Conservation (phyloP, 1,284 basidiomycete species). For the Microbotryomycetes sp. region DNA sequence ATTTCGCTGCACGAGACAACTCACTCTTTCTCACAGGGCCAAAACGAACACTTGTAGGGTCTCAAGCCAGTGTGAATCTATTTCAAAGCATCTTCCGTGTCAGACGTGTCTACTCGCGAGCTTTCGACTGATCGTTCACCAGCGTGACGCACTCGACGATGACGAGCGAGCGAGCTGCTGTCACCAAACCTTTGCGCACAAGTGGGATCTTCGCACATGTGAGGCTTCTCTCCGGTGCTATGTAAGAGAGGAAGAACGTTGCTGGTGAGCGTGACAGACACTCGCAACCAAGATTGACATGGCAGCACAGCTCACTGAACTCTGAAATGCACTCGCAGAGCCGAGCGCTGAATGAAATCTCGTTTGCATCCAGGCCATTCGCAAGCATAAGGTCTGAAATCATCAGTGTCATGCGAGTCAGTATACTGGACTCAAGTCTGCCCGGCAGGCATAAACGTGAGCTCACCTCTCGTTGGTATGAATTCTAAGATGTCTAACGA, state of each 20-base stretch:
- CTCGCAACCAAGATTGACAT: too few relatives aligned
- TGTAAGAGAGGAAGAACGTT: too few relatives aligned
- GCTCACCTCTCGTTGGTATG: constrained; percentile 42
- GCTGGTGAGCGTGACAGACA: too few relatives aligned
- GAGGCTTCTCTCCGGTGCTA: constrained; percentile 53
- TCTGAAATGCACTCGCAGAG: constrained; percentile 39
- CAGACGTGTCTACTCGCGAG: too few relatives aligned
- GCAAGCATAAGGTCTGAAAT: constrained; percentile 7
- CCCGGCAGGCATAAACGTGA: too few relatives aligned
- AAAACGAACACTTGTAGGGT: constrained; percentile 41
- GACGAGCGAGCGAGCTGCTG: constrained; percentile 52
- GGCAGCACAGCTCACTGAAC: constrained; percentile 24
- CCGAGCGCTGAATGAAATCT: constrained; percentile 38
- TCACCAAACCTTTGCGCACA: constrained; percentile 51
- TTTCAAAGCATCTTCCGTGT: background rate
- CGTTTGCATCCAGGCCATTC: constrained; percentile 9
- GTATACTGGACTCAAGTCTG: too few relatives aligned
- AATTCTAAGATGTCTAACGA: constrained; percentile 47
- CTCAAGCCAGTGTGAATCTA: constrained; percentile 41
- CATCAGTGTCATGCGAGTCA: too few relatives aligned
- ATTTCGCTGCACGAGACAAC: constrained; percentile 5
- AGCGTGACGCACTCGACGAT: constrained; percentile 46
- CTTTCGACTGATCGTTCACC: too few relatives aligned
- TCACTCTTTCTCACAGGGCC: constrained; percentile 34
- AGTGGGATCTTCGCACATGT: constrained; percentile 45